Percentiles rank a stretch among this genome's conserved stretches.
Evolutionary conservation across 306 rosid species (phyloP).

Genomic region (Cyamopsis tetragonoloba): DNA sequence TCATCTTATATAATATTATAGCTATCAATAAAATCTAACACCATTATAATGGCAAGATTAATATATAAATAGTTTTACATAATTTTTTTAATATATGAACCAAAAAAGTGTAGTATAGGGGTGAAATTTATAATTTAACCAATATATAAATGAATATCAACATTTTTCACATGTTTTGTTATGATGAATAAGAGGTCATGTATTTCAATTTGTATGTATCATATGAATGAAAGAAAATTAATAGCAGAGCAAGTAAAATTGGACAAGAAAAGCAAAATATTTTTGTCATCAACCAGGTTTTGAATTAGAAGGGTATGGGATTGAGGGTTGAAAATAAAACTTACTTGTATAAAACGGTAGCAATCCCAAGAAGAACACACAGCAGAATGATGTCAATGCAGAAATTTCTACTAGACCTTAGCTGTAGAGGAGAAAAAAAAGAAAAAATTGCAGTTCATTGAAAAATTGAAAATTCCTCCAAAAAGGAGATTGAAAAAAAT

Average conservation of each 20-base stretch:
- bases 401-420: constrained; percentile 89
- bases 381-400: constrained; percentile 76
- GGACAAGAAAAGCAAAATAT: background rate
- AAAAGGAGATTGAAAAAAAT: background rate
- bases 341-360: constrained; percentile 70
- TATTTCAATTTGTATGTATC: background rate
- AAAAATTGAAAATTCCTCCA: background rate
- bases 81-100: too few relatives aligned
- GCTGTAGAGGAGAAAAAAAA: constrained; percentile 43
- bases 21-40: too few relatives aligned
- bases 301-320: background rate
- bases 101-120: too few relatives aligned
- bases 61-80: too few relatives aligned
- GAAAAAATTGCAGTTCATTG: constrained; percentile 20
- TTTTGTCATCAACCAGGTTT: background rate
- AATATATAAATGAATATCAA: background rate
- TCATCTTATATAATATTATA: too few relatives aligned
- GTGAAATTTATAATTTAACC: too few relatives aligned
- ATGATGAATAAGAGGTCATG: background rate
- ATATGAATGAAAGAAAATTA: background rate
- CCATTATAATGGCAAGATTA: too few relatives aligned
- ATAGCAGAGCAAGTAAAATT: background rate
- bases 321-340: background rate
- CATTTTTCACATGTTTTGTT: background rate
- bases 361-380: constrained; percentile 74